Evolutionary conservation across 148 eudicot genomes (phyloP).

Genomic region (Amaranthus hypochondriacus): DNA sequence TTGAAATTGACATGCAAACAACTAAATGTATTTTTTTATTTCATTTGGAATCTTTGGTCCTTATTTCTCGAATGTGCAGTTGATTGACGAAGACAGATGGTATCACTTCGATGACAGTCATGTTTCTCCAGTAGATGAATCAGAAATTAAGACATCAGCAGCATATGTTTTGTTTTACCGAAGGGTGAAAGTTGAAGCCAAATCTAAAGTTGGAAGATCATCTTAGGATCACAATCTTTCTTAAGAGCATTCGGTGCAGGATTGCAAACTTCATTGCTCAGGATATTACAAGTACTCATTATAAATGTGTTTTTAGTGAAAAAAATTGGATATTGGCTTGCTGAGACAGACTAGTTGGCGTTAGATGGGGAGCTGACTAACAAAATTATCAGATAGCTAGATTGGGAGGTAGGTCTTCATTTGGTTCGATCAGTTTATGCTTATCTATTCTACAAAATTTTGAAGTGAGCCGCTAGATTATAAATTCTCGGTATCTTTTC

Average conservation of each 20-base stretch:
- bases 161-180: conserved; percentile 93
- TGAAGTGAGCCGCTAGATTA: conserved; percentile 14
- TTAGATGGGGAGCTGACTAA: conserved; percentile 2
- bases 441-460: conserved; percentile 17
- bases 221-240: conserved; percentile 26
- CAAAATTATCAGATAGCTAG: conserved; percentile 2
- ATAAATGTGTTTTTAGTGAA: conserved; percentile 2
- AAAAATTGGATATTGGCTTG: no score
- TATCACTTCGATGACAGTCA: conserved; percentile 94
- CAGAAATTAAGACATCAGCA: conserved; percentile 80
- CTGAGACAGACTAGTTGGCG: conserved; percentile 8
- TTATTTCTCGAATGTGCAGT: conserved; percentile 41
- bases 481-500: not conserved
- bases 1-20: no score
- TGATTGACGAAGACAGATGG: conserved; percentile 85
- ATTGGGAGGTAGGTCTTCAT: conserved; percentile 16
- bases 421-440: not conserved
- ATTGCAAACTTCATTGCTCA: not conserved
- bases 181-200: conserved; percentile 42
- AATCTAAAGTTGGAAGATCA: conserved; percentile 28
- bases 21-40: conserved; percentile 7
- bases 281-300: conserved; percentile 1
- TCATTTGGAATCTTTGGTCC: conserved; percentile 5
- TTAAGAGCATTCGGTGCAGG: conserved; percentile 12
- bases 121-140: conserved; percentile 71